Evolutionary conservation across 257 asterid genomes (phyloP).

Genomic region (Solanum pennellii): DNA sequence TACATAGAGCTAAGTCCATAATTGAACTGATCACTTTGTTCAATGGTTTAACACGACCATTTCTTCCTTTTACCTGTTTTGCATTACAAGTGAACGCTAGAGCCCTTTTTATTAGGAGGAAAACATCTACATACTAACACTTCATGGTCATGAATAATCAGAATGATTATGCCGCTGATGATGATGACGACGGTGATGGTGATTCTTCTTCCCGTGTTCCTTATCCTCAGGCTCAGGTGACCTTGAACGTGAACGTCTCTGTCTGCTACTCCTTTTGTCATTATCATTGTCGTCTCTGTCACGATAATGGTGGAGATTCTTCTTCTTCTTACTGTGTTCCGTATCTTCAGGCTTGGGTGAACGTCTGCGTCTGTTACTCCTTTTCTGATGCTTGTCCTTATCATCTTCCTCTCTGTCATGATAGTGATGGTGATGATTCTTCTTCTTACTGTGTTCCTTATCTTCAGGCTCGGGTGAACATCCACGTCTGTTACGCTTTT

Average conservation of each 20-base stretch:
- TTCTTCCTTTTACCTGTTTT: not conserved
- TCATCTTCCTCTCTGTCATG: slow-evolving; percentile 7
- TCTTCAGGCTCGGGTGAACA: not conserved
- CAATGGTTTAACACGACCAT: not conserved
- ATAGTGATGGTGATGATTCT: not conserved
- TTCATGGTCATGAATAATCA: not conserved
- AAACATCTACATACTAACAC: not conserved
- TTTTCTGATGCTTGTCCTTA: not conserved
- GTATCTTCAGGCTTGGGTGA: not conserved
- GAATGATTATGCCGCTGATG: not conserved
- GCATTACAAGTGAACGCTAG: not conserved
- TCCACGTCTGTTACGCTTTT: not conserved
- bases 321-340: not conserved
- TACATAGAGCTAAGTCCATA: not conserved
- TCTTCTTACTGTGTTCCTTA: not conserved
- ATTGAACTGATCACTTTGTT: not conserved
- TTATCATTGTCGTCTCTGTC: slow-evolving; percentile 7
- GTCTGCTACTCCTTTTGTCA: not conserved
- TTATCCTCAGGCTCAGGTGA: not conserved
- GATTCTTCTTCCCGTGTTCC: not conserved
- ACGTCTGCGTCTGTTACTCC: not conserved
- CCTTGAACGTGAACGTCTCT: not conserved
- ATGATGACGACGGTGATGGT: not conserved
- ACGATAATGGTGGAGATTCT: not conserved
- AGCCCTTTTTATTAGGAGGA: not conserved